Evolutionary conservation across 2,329 filamentous ascomycete genomes (phyloP).

Genomic region (Penicillium verrucosum): DNA sequence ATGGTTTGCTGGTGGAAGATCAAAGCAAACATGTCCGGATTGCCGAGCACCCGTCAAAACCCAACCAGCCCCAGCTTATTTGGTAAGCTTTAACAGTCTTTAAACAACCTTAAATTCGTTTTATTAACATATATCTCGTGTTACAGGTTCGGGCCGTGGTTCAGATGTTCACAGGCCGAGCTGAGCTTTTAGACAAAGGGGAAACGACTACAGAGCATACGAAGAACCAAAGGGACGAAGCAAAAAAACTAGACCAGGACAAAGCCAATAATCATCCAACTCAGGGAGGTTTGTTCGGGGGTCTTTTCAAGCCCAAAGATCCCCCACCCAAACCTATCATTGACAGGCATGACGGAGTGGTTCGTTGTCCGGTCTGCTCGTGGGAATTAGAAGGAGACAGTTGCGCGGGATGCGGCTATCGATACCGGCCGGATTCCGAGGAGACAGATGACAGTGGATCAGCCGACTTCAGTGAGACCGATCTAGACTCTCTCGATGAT

Average conservation of each 20-base stretch:
- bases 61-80: conserved; percentile 62
- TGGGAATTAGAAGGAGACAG: conserved; percentile 59
- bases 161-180: conserved; percentile 58
- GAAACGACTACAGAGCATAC: conserved; percentile 62
- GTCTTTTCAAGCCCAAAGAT: conserved; percentile 49
- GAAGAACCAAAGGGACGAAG: conserved; percentile 58
- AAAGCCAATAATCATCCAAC: conserved; percentile 51
- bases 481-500: conserved; percentile 26
- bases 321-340: conserved; percentile 44
- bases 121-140: conserved; percentile 8
- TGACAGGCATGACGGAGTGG: conserved; percentile 59
- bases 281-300: conserved; percentile 61
- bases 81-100: conserved; percentile 44
- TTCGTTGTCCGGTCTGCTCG: conserved; percentile 60
- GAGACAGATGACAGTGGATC: conserved; percentile 45
- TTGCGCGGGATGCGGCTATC: conserved; percentile 53
- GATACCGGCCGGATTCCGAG: conserved; percentile 47
- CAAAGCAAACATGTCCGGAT: conserved; percentile 66
- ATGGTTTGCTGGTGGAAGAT: conserved; percentile 53
- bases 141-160: conserved; percentile 61
- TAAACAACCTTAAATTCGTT: neutral
- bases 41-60: conserved; percentile 59
- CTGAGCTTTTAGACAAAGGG: conserved; percentile 59
- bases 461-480: conserved; percentile 45
- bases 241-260: conserved; percentile 58